phyloP scores from a whole-genome alignment of 352 stramenopile genomes.

The Phytopythium aichiense region DNA sequence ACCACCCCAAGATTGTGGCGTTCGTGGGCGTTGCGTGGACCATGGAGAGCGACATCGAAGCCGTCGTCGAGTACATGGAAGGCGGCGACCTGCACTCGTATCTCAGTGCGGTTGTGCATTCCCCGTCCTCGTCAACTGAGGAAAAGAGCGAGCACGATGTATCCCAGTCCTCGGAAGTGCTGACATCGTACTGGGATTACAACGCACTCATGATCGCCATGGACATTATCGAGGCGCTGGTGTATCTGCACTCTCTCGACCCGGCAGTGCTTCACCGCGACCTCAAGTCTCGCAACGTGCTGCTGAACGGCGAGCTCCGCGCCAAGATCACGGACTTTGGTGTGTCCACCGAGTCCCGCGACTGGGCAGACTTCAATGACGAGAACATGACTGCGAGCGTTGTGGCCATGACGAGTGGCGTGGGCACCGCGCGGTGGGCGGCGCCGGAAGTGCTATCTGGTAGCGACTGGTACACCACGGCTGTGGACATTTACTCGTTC shows the following conservation, averaged over 20 bases:
- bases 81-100: conserved; percentile 34
- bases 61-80: conserved; percentile 43
- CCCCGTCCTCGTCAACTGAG: not conserved
- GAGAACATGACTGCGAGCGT: conserved; percentile 8
- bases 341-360: conserved; percentile 14
- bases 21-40: conserved; percentile 51
- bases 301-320: conserved; percentile 1
- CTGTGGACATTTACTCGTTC: conserved; percentile 43
- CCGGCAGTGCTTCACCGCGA: conserved; percentile 26
- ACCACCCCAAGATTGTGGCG: conserved; percentile 34
- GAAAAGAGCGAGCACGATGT: not conserved
- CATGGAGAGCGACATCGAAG: conserved; percentile 28
- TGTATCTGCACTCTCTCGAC: conserved; percentile 49
- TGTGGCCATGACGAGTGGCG: conserved; percentile 16
- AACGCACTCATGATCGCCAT: conserved; percentile 23
- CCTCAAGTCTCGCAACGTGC: conserved; percentile 17
- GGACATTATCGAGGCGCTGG: conserved; percentile 23
- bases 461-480: conserved; percentile 29
- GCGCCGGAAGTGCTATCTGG: conserved; percentile 52
- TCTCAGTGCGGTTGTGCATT: conserved; percentile 1
- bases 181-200: conserved; percentile 8
- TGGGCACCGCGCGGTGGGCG: conserved; percentile 47
- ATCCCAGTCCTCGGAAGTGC: not conserved
- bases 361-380: conserved; percentile 10
- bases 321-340: conserved; percentile 9